A percentile compares a stretch with the other conserved stretches of the same genome.
These are phyloP conservation scores for Fonsecaea multimorphosa DNA, from an alignment of 2,329 filamentous ascomycete genomes.

Conservation along the genomic window DNA sequence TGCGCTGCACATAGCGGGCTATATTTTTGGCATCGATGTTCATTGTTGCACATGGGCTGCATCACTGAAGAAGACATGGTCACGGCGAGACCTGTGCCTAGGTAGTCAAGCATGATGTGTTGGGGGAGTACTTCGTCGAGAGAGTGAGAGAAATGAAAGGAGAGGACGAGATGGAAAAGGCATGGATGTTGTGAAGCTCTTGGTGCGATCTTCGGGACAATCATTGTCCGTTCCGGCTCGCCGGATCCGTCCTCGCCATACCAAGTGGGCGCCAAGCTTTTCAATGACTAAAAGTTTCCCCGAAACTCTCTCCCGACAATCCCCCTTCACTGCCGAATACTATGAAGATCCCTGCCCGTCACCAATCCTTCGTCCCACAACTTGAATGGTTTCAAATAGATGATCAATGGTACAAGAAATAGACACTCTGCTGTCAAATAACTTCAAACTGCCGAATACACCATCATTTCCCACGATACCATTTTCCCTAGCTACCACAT, in stretches of 20 bases:
- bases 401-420: not conserved
- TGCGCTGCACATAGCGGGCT: constrained; percentile 10
- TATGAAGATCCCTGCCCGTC: not conserved
- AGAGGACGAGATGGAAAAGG: not conserved
- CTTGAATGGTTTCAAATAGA: not conserved
- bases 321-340: not conserved
- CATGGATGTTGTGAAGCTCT: not conserved
- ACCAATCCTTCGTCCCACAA: not conserved
- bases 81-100: not conserved
- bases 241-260: not conserved
- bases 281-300: constrained; percentile 7
- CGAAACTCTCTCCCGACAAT: constrained; percentile 23
- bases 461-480: not conserved
- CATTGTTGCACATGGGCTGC: not conserved
- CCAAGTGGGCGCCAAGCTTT: constrained; percentile 10
- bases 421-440: not conserved
- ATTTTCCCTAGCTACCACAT: not conserved
- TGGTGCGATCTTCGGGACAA: not conserved
- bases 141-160: not conserved
- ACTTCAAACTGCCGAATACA: not conserved
- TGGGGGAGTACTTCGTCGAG: not conserved
- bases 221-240: not conserved
- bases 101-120: not conserved
- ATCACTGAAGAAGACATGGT: not conserved
- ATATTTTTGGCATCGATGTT: constrained; percentile 4